Base-by-base conservation (phyloP, 768 basidiomycete genomes). In the Hygrocybe coccinea region DNA sequence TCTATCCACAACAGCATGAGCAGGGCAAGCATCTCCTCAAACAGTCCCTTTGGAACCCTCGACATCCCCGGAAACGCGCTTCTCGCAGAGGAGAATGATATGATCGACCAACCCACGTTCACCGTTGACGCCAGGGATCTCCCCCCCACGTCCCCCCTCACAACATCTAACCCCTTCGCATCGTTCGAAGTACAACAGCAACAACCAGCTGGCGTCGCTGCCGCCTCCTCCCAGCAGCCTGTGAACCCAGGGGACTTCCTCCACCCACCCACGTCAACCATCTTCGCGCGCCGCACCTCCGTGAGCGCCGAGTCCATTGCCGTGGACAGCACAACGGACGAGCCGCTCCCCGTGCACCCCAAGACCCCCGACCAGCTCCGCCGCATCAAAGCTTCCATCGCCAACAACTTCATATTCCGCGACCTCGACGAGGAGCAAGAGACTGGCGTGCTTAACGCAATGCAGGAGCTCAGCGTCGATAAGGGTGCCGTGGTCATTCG, bases 351-450 rank as follows among this genome's bases (percentile, higher is more conserved):
- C 19, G 76, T 86, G 50, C 89, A 82, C 63, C 77, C 78, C 6
- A 98, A 99, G 75, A 78, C 87, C 12, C 72, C 81, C 1, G 87
- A 92, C 60, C 97, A 99, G 71, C 78, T 94, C 33, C 79, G 79
- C 22, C 84, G 95, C 51, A 97, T 99, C 73, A 89, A 87, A 66
- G 76, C 82, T 7, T 90, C 93, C 47, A 97, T 94, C 60, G 78
- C 82, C 29, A 84, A 86, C 66, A 93, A 95, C 69, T 92, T 98
- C 65, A 84, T 97, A 56, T 99, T 99, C 78, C 83, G 92, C 50
- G 93, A 95, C 70, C 84, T 99, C 12, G 95, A 97, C 62, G 92
- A 97, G 63, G 95, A 97, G 65, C 95, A 98, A 71, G 88, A 91
- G 70, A 83, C 82, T 1, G 93, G 94, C 44, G 95, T 95, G 17